phyloP scores from a whole-genome alignment of 805 yeast species.

The Schwanniomyces sp. region DNA sequence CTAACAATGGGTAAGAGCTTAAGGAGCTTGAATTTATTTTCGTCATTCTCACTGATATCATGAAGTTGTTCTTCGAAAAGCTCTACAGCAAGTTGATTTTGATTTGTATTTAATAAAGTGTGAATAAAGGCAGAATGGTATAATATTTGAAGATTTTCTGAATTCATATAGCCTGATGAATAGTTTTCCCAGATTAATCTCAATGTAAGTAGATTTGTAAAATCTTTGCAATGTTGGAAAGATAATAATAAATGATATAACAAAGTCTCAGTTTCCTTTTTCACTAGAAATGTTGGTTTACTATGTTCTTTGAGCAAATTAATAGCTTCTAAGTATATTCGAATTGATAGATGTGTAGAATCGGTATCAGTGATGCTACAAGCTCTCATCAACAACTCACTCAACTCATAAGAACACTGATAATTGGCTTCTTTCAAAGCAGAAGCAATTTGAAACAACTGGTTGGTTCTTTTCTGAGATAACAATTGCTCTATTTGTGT shows the following conservation, averaged over 20 bases:
- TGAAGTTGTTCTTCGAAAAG: slow-evolving; percentile 9
- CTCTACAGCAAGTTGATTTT: slow-evolving; percentile 21
- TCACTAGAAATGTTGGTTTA: not conserved
- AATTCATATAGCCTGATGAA: slow-evolving; percentile 5
- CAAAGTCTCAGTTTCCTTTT: slow-evolving; percentile 2
- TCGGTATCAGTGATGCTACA: slow-evolving; percentile 3
- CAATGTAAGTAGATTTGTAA: slow-evolving; percentile 17
- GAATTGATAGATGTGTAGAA: slow-evolving; percentile 1
- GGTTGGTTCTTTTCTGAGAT: not conserved
- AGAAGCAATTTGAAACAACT: slow-evolving; percentile 3
- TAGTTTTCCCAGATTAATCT: slow-evolving; percentile 21
- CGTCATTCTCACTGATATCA: not conserved
- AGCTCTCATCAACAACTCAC: slow-evolving; percentile 1
- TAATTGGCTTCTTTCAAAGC: not conserved
- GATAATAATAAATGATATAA: slow-evolving; percentile 4
- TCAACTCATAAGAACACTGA: slow-evolving; percentile 1
- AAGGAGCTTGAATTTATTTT: not conserved
- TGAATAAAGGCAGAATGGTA: slow-evolving; percentile 24
- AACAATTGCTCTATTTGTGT: not conserved
- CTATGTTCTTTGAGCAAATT: not conserved
- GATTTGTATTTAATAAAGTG: slow-evolving; percentile 21
- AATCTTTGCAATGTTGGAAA: slow-evolving; percentile 14
- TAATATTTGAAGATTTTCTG: slow-evolving; percentile 8
- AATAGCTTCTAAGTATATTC: slow-evolving; percentile 4
- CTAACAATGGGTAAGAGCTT: slow-evolving; percentile 17